Conservation (phyloP, 306 rosid genomes). For the Castanea sativa region DNA sequence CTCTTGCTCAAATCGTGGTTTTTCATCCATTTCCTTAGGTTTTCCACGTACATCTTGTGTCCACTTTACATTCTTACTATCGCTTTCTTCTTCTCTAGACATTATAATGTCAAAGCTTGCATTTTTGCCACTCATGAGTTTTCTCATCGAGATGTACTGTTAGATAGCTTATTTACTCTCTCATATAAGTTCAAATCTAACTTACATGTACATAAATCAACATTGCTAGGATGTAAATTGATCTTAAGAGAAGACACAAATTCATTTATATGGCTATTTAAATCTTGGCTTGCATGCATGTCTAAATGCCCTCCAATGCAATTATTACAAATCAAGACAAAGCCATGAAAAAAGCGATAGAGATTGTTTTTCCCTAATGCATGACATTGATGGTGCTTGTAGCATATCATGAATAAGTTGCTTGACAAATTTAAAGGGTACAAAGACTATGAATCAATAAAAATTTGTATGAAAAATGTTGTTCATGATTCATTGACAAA, state of each 20-base stretch:
- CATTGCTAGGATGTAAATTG: not conserved
- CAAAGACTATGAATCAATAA: slow-evolving; percentile 10
- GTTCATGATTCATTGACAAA: not conserved
- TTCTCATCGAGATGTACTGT: too few relatives aligned
- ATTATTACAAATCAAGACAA: slow-evolving; percentile 5
- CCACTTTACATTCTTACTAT: too few relatives aligned
- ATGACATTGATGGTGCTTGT: slow-evolving; percentile 24
- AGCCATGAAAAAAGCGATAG: too few relatives aligned
- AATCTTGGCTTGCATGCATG: slow-evolving; percentile 17
- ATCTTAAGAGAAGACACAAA: not conserved
- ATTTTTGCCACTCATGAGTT: too few relatives aligned
- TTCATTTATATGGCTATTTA: slow-evolving; percentile 23
- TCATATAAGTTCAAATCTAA: too few relatives aligned
- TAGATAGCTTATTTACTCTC: too few relatives aligned
- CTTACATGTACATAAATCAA: too few relatives aligned
- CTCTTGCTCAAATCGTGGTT: too few relatives aligned
- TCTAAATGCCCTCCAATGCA: slow-evolving; percentile 4
- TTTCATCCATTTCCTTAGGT: too few relatives aligned
- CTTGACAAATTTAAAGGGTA: slow-evolving; percentile 5
- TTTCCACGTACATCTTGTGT: too few relatives aligned
- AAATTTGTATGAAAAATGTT: not conserved
- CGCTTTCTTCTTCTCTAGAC: too few relatives aligned
- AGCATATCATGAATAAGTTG: slow-evolving; percentile 20
- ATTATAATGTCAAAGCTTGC: too few relatives aligned
- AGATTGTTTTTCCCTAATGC: slow-evolving; percentile 10